Percentiles rank a stretch among this genome's conserved stretches.
Evolutionary conservation across 805 yeast species (phyloP).

Genomic region (Candida maltosa): DNA sequence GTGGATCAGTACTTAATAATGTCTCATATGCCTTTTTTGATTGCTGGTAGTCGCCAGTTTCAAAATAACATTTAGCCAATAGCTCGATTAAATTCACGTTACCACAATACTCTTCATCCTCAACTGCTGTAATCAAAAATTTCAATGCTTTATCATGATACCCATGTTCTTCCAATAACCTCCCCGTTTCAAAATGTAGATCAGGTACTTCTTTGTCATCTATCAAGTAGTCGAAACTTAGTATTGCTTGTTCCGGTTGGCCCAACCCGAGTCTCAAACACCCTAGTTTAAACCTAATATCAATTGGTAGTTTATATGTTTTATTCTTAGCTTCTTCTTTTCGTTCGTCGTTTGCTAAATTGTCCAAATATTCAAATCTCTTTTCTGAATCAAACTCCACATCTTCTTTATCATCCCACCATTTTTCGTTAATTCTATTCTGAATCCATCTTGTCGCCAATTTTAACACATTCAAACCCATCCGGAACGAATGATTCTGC

Average conservation of each 20-base stretch:
- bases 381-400: slow-evolving; percentile 81
- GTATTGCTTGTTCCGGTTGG: slow-evolving; percentile 65
- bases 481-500: slow-evolving; percentile 59
- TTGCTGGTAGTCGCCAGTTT: slow-evolving; percentile 61
- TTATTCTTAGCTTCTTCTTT: slow-evolving; percentile 8
- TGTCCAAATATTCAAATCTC: slow-evolving; percentile 33
- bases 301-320: slow-evolving; percentile 66
- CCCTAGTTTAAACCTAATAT: slow-evolving; percentile 81
- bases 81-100: slow-evolving; percentile 52
- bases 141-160: slow-evolving; percentile 72
- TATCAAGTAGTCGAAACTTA: slow-evolving; percentile 61
- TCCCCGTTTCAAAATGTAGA: slow-evolving; percentile 73
- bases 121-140: slow-evolving; percentile 55
- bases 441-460: slow-evolving; percentile 82
- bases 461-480: slow-evolving; percentile 65
- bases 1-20: slow-evolving; percentile 54
- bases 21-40: slow-evolving; percentile 60
- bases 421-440: slow-evolving; percentile 55
- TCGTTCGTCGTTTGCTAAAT: slow-evolving; percentile 14
- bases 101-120: slow-evolving; percentile 46
- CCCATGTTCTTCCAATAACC: slow-evolving; percentile 65
- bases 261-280: slow-evolving; percentile 64
- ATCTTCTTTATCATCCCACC: slow-evolving; percentile 62
- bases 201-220: slow-evolving; percentile 65
- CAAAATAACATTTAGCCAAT: slow-evolving; percentile 75